Conservation (phyloP, 106 monocot species). For the Dioscorea dumetorum region DNA sequence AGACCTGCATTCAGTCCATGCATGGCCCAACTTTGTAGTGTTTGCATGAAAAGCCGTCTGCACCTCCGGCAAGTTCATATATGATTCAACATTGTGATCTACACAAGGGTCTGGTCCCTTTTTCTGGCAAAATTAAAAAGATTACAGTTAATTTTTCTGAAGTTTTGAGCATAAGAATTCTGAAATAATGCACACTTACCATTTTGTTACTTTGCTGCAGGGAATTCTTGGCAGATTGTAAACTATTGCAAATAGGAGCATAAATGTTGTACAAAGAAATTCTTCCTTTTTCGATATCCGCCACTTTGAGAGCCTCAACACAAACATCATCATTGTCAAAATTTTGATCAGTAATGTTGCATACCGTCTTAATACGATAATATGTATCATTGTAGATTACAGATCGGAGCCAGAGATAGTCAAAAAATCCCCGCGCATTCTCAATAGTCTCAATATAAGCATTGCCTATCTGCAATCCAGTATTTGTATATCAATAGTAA, state of each 20-base stretch:
- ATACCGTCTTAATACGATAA: not conserved
- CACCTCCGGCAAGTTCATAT: slow-evolving; percentile 19
- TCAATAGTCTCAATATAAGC: slow-evolving; percentile 1
- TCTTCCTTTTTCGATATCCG: not conserved
- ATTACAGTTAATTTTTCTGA: not conserved
- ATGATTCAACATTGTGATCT: not conserved
- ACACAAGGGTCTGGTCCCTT: slow-evolving; percentile 15
- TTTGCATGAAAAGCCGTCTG: slow-evolving; percentile 27
- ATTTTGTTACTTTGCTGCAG: not conserved
- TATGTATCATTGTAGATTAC: slow-evolving; percentile 16
- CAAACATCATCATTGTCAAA: not conserved
- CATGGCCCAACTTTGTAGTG: slow-evolving; percentile 10
- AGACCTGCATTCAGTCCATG: slow-evolving; percentile 15
- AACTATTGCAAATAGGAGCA: slow-evolving; percentile 3
- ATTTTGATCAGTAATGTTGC: slow-evolving; percentile 2
- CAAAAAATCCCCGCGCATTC: not conserved
- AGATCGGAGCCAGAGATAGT: slow-evolving; percentile 24
- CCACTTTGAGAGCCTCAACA: not conserved
- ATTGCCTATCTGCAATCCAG: slow-evolving; percentile 22
- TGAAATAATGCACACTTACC: not conserved
- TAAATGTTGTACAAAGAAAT: slow-evolving; percentile 23
- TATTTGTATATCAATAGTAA: not conserved
- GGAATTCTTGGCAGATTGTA: not conserved
- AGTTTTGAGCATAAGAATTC: not conserved
- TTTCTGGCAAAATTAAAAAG: not conserved